Conservation (phyloP, 2,329 filamentous ascomycete species). For the Colletotrichum higginsianum region DNA sequence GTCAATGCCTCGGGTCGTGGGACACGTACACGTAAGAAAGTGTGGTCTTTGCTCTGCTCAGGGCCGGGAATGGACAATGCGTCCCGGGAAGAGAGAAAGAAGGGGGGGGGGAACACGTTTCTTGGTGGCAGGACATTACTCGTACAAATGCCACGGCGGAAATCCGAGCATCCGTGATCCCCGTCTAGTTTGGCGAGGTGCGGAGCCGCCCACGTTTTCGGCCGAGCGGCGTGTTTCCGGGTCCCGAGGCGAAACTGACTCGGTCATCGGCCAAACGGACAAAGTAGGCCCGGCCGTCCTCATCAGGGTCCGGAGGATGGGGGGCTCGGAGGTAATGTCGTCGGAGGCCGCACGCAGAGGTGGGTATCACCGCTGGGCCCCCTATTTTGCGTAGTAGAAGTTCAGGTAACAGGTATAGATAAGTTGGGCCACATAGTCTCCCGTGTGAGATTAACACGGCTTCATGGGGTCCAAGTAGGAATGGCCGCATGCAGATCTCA, state of each 20-base stretch:
- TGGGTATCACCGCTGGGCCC: neutral
- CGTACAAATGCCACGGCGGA: neutral
- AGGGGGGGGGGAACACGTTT: neutral
- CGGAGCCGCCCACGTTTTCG: neutral
- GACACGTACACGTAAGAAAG: neutral
- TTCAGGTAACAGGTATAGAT: no score
- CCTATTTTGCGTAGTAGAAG: no score
- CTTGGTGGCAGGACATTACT: neutral
- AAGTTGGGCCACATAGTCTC: no score
- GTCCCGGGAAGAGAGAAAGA: neutral
- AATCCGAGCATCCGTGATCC: neutral
- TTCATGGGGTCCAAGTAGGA: no score
- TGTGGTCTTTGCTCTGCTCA: constrained; percentile 5
- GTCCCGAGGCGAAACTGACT: constrained; percentile 1
- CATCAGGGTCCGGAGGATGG: neutral
- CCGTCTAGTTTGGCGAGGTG: neutral
- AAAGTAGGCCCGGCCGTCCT: neutral
- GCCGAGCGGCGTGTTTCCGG: neutral
- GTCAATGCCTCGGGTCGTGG: constrained; percentile 1
- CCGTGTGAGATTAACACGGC: no score
- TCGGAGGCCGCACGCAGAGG: neutral
- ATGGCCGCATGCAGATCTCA: no score
- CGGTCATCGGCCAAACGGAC: neutral
- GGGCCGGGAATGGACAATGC: neutral
- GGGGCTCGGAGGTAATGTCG: no score